Evolutionary conservation across 495 filamentous ascomycete genomes (phyloP).

Genomic region (Tuber indicum): DNA sequence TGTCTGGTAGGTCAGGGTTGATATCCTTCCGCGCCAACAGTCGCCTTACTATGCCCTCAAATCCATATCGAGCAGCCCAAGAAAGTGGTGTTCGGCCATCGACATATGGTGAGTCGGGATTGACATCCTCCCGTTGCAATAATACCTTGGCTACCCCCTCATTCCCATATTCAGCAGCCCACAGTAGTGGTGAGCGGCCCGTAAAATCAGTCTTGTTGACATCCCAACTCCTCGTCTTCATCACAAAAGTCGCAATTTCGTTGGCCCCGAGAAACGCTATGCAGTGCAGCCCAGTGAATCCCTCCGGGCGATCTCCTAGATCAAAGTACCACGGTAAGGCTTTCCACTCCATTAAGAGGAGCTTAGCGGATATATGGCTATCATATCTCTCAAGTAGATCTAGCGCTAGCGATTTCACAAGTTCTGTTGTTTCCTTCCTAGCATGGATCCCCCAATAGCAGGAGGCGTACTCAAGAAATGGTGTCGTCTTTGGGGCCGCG

Average conservation of each 20-base stretch:
- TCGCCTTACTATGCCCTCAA: background rate
- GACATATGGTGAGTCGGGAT: background rate
- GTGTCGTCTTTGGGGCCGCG: background rate
- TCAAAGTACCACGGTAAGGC: background rate
- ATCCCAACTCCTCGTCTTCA: background rate
- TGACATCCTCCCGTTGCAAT: background rate
- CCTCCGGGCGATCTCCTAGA: background rate
- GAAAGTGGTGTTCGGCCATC: background rate
- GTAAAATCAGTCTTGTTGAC: background rate
- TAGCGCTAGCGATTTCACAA: background rate
- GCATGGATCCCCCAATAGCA: constrained; percentile 1
- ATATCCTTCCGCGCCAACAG: background rate
- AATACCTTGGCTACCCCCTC: background rate
- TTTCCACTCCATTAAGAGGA: constrained; percentile 3
- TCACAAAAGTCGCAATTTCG: background rate
- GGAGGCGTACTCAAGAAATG: constrained; percentile 3
- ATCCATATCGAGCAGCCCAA: background rate
- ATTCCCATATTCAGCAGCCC: constrained; percentile 4
- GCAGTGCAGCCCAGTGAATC: background rate
- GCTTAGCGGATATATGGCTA: background rate
- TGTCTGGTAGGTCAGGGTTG: background rate
- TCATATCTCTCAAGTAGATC: background rate
- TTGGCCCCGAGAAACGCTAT: background rate
- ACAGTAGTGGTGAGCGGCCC: background rate
- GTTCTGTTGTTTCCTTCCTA: background rate